Evolutionary conservation across 495 filamentous ascomycete species (phyloP).

Genomic region (Peziza echinospora): DNA sequence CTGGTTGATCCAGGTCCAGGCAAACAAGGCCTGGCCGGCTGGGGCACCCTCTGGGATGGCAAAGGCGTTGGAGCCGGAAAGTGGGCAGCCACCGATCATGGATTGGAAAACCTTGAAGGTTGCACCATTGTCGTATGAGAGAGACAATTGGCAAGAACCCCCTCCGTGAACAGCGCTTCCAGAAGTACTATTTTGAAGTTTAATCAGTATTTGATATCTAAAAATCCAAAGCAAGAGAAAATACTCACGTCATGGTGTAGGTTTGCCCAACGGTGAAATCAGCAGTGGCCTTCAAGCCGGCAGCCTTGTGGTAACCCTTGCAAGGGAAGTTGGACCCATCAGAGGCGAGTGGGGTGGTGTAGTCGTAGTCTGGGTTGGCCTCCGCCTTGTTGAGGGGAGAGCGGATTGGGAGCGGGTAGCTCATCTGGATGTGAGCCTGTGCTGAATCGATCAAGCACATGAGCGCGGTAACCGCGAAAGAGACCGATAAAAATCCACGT

Average conservation of each 20-base stretch:
- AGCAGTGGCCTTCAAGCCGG: slow-evolving; percentile 23
- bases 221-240: not conserved
- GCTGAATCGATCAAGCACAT: not conserved
- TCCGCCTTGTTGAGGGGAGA: not conserved
- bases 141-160: slow-evolving; percentile 25
- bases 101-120: slow-evolving; percentile 23
- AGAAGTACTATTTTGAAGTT: slow-evolving; percentile 14
- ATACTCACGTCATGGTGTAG: slow-evolving; percentile 30
- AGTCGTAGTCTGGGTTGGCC: slow-evolving; percentile 26
- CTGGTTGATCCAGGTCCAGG: slow-evolving; percentile 39
- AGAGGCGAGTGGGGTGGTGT: slow-evolving; percentile 32
- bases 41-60: slow-evolving; percentile 38
- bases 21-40: slow-evolving; percentile 37
- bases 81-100: slow-evolving; percentile 24
- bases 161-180: slow-evolving; percentile 19
- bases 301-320: slow-evolving; percentile 38
- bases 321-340: slow-evolving; percentile 36
- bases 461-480: not conserved
- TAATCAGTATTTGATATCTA: not conserved
- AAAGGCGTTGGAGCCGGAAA: slow-evolving; percentile 30
- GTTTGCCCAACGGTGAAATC: slow-evolving; percentile 32
- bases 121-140: slow-evolving; percentile 22
- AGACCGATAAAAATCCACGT: not conserved
- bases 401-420: not conserved
- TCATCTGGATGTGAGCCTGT: not conserved